Evolutionary conservation across 1,284 basidiomycete species (phyloP), one percentile per base, ranked within the genome.

Genomic region (Tetrapyrgos nigripes): DNA sequence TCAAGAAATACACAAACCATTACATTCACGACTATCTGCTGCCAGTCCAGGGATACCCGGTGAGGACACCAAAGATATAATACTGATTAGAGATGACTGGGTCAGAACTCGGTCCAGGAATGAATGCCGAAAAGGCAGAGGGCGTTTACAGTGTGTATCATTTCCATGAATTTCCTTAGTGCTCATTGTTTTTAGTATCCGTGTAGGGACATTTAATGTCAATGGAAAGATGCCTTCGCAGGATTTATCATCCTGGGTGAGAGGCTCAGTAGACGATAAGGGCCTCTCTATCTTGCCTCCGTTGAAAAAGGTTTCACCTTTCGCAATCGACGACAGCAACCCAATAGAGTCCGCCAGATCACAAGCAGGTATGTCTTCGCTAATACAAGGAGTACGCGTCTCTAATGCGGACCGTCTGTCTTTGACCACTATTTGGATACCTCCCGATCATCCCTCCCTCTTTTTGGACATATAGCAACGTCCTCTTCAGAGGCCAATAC

Each of bases 191-290:
- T 29, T 67, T 29, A 58, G 56, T 29, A 29, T 93, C 52, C 84
- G 89, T 3, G 62, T 91, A 17, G 90, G 91, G 17, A 90, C 88
- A 2, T 93, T 92, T 75, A 93, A 93, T 64, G 91, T 92, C 44
- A 91, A 92, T 64, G 91, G 89, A 1, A 86, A 86, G 65, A 62
- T 82, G 33, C 89, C 91, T 2, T 84, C 87, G 8, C 88, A 91
- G 63, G 87, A 91, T 65, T 72, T 92, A 8, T 76, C 77, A 19
- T 64, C 76, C 1, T 86, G 85, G 83, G 66, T 86, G 10, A 65
- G 75, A 51, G 62, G 72, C 37, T 9, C 37, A 40, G 6, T 40
- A 6, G 19, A 40, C 6, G 37, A 40, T 11, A 40, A 40, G 2
- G 58, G 53, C 29, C 23, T 28, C 24, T 26, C 23, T 21, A 65